Conservation (phyloP, 2,329 filamentous ascomycete species). For the Podosphaera leucotricha region DNA sequence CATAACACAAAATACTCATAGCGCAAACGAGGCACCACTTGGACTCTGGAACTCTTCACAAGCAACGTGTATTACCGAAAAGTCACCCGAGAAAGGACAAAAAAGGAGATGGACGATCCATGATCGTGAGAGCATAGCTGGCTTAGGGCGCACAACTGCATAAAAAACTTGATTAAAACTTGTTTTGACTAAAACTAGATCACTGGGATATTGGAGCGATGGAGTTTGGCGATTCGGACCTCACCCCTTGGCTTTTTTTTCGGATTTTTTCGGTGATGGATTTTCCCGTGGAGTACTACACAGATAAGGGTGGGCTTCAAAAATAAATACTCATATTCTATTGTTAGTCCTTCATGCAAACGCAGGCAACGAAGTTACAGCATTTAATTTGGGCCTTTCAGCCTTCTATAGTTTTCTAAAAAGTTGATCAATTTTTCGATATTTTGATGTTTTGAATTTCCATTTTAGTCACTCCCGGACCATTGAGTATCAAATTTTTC, state of each 20-base stretch:
- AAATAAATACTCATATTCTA: no score
- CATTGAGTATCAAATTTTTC: no score
- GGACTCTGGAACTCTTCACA: constrained; percentile 23
- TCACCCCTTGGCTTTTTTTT: background rate
- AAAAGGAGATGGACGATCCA: constrained; percentile 34
- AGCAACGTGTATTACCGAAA: constrained; percentile 23
- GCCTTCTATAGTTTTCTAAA: no score
- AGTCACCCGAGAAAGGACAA: constrained; percentile 22
- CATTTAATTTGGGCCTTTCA: no score
- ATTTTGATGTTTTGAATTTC: no score
- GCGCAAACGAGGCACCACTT: constrained; percentile 17
- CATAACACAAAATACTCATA: constrained; percentile 3
- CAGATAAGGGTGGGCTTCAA: background rate
- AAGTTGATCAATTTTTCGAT: no score
- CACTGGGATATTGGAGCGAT: constrained; percentile 1
- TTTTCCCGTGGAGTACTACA: background rate
- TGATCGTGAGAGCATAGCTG: constrained; percentile 15
- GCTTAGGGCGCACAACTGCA: background rate
- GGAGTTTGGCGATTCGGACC: constrained; percentile 3
- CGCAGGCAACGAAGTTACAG: no score
- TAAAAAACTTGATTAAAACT: background rate
- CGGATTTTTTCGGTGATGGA: background rate
- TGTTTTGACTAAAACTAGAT: background rate
- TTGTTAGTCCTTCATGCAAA: no score
- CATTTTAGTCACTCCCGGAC: no score